These are phyloP conservation scores for Heimioporus sp. DNA, from an alignment of 768 basidiomycete species.

Conservation along the genomic window DNA sequence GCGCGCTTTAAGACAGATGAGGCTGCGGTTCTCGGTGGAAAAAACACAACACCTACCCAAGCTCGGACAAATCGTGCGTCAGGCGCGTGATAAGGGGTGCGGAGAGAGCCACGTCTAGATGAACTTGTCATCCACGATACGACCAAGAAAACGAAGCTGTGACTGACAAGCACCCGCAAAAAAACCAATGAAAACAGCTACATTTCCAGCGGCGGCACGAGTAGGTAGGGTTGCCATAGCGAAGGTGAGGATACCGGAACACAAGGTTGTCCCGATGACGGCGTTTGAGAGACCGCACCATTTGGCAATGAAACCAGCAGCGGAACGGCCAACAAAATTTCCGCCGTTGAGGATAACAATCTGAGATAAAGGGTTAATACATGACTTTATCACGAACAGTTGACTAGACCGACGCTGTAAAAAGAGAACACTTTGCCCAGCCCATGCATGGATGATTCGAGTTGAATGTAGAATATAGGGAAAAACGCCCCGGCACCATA, in stretches of 20 bases:
- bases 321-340: constrained; percentile 35
- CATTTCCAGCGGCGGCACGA: constrained; percentile 35
- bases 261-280: constrained; percentile 36
- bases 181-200: constrained; percentile 46
- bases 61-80: constrained; percentile 44
- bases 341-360: constrained; percentile 38
- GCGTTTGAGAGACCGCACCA: constrained; percentile 44
- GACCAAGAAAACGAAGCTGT: not conserved
- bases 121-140: not conserved
- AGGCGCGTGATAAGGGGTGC: constrained; percentile 44
- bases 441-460: constrained; percentile 50
- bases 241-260: constrained; percentile 40
- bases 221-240: constrained; percentile 39
- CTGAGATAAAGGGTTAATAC: constrained; percentile 16
- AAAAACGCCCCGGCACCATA: constrained; percentile 38
- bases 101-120: constrained; percentile 37
- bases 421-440: constrained; percentile 48
- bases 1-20: constrained; percentile 16
- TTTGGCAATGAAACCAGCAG: constrained; percentile 36
- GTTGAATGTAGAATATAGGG: constrained; percentile 56
- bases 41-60: constrained; percentile 34
- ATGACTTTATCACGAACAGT: not conserved
- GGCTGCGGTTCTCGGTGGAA: not conserved
- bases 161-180: constrained; percentile 45
- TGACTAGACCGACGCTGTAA: constrained; percentile 41